Conservation (phyloP, 192 early-diverging fungal species). For the Haplosporangium gracile region DNA sequence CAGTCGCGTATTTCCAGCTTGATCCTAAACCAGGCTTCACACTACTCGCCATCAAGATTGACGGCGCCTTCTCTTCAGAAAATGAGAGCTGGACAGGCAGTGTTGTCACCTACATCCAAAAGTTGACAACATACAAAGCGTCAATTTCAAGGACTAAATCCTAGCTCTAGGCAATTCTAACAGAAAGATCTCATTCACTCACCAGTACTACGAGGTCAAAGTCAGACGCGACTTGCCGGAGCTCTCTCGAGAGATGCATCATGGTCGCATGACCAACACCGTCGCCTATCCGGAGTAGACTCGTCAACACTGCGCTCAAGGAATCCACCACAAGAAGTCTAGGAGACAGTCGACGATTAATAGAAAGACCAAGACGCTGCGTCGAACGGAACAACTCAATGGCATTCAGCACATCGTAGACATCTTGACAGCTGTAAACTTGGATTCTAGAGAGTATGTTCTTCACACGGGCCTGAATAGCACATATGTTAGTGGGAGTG, state of each 20-base stretch:
- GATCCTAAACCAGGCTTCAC: conserved; percentile 29
- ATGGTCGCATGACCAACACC: conserved; percentile 45
- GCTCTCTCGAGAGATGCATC: conserved; percentile 36
- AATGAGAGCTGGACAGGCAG: conserved; percentile 13
- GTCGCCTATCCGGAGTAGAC: conserved; percentile 9
- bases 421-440: conserved; percentile 29
- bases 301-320: conserved; percentile 9
- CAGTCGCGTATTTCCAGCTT: conserved; percentile 42
- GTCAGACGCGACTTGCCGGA: conserved; percentile 26
- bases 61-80: conserved; percentile 43
- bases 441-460: conserved; percentile 29
- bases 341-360: background rate
- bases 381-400: conserved; percentile 14
- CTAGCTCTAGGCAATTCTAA: background rate
- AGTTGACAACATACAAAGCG: background rate
- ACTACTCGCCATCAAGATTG: conserved; percentile 28
- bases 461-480: background rate
- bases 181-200: background rate
- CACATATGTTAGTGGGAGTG: too few relatives aligned
- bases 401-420: conserved; percentile 21
- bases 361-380: background rate
- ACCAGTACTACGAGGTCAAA: conserved; percentile 23
- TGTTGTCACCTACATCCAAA: conserved; percentile 17
- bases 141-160: background rate
- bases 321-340: conserved; percentile 35